Evolutionary conservation across 345 rosid genomes (phyloP).

Genomic region (Ailanthus altissimus): DNA sequence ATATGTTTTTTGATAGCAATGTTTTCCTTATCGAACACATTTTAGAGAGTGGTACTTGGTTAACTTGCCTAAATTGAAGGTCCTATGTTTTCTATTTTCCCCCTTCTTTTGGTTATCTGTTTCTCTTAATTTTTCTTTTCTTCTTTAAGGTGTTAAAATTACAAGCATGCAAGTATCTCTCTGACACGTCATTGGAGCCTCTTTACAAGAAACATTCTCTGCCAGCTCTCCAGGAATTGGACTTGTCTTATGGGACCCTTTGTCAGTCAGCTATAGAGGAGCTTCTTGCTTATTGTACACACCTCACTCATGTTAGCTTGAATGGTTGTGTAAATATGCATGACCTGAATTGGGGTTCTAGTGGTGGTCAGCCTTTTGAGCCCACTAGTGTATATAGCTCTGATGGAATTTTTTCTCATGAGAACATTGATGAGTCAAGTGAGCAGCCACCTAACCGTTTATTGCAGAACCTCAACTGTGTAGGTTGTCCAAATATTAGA

Average conservation of each 20-base stretch:
- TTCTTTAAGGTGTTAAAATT: conserved; percentile 71
- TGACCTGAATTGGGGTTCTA: conserved; percentile 85
- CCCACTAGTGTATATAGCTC: conserved; percentile 30
- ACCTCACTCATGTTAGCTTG: conserved; percentile 91
- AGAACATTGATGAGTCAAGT: conserved; percentile 33
- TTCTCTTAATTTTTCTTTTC: conserved; percentile 6
- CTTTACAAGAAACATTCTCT: conserved; percentile 84
- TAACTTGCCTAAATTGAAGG: not conserved
- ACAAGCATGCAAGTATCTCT: conserved; percentile 97
- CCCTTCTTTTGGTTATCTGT: not conserved
- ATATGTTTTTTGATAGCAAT: not conserved
- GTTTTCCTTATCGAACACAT: not conserved
- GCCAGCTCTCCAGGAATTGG: conserved; percentile 78
- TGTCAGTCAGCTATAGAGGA: conserved; percentile 93
- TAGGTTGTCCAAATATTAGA: conserved; percentile 89
- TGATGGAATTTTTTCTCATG: conserved; percentile 28
- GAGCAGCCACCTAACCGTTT: conserved; percentile 66
- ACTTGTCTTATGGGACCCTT: conserved; percentile 90
- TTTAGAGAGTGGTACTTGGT: not conserved
- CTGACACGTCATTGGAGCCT: conserved; percentile 86
- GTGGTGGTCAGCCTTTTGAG: conserved; percentile 46
- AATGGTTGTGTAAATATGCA: conserved; percentile 94
- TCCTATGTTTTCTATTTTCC: not conserved
- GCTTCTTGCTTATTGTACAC: conserved; percentile 89
- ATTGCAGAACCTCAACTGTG: conserved; percentile 89